These are phyloP conservation scores for Amborella trichopoda DNA, from an alignment of 164 flowering plant genomes.

Conservation along the genomic window DNA sequence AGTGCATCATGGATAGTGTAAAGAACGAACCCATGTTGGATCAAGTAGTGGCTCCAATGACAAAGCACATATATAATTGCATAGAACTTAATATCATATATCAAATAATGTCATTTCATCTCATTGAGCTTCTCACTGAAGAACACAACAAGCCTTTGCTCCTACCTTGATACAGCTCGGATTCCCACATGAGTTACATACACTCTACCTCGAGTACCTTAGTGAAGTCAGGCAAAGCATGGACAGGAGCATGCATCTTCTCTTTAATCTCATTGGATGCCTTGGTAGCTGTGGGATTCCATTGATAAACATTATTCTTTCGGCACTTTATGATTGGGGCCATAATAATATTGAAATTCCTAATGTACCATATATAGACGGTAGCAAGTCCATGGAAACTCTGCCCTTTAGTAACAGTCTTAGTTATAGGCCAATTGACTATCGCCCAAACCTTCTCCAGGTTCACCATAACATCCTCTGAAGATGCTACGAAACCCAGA, in stretches of 20 bases:
- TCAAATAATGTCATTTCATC: background rate
- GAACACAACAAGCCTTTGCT: background rate
- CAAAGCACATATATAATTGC: background rate
- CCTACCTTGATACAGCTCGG: background rate
- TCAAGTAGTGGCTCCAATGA: background rate
- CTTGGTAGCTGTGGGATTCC: background rate
- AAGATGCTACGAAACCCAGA: conserved; percentile 1
- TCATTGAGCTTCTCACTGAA: background rate
- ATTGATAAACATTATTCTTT: background rate
- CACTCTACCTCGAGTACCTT: background rate
- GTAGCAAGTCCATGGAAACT: conserved; percentile 2
- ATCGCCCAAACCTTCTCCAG: conserved; percentile 2
- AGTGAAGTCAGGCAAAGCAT: background rate
- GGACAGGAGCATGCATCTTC: background rate
- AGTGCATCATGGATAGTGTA: background rate
- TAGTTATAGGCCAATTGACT: background rate
- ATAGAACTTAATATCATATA: background rate
- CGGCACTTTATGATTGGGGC: background rate
- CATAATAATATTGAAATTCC: background rate
- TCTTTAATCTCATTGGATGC: background rate
- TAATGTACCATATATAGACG: background rate
- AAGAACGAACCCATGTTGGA: background rate
- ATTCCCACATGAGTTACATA: background rate
- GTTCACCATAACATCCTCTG: background rate
- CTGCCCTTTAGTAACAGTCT: background rate